These are phyloP conservation scores for Xylaria sp. DNA, from an alignment of 2,329 filamentous ascomycete species.

Conservation along the genomic window DNA sequence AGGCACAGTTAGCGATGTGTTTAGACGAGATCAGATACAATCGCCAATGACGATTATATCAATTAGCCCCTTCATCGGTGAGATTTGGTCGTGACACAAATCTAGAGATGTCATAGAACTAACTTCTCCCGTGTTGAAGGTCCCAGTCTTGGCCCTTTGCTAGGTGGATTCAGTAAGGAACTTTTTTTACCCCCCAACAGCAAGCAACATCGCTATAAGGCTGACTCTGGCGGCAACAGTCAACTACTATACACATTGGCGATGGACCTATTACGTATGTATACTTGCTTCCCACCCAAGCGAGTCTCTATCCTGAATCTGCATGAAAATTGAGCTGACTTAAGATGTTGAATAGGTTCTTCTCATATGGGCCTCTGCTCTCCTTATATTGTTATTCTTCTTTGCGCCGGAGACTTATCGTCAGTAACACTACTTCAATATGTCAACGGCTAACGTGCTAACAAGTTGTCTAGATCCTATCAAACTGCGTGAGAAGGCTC, in stretches of 20 bases:
- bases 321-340: constrained; percentile 23
- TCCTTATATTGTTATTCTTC: constrained; percentile 72
- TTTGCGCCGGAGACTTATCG: constrained; percentile 90
- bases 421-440: constrained; percentile 50
- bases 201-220: background rate
- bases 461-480: constrained; percentile 64
- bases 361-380: constrained; percentile 79
- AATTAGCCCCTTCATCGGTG: constrained; percentile 68
- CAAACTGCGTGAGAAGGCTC: constrained; percentile 78
- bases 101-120: constrained; percentile 7
- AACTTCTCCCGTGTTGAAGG: constrained; percentile 51
- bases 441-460: background rate
- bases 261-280: constrained; percentile 81
- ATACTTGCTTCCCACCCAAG: background rate
- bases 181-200: background rate
- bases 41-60: constrained; percentile 87
- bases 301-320: background rate
- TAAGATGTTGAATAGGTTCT: constrained; percentile 60
- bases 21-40: constrained; percentile 74
- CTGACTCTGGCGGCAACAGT: constrained; percentile 51
- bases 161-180: constrained; percentile 75
- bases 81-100: background rate
- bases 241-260: constrained; percentile 78
- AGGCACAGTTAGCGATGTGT: constrained; percentile 86
- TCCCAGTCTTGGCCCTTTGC: constrained; percentile 67